Evolutionary conservation across 441 rosid genomes (phyloP).

Genomic region (Eutrema salsugineum): DNA sequence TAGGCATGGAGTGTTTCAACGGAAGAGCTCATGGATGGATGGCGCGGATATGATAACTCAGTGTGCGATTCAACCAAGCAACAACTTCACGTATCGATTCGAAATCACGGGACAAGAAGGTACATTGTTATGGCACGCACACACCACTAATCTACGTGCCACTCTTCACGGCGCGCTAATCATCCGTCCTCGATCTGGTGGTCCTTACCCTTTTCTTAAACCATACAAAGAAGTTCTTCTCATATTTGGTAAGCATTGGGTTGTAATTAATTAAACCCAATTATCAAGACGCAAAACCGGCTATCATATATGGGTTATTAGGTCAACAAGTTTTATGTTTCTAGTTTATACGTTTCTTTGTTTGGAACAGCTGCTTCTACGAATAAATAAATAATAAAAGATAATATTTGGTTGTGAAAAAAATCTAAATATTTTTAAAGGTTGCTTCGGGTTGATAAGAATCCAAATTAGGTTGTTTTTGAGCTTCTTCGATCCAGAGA

Average conservation of each 20-base stretch:
- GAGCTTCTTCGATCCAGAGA: too few species aligned
- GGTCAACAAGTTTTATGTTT: too few species aligned
- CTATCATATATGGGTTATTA: too few species aligned
- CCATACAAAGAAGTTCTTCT: slow-evolving; percentile 62
- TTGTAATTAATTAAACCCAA: too few species aligned
- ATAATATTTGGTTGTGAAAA: too few species aligned
- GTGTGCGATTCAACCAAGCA: slow-evolving; percentile 60
- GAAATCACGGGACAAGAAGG: slow-evolving; percentile 62
- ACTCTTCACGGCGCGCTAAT: slow-evolving; percentile 65
- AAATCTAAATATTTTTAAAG: too few species aligned
- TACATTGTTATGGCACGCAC: slow-evolving; percentile 93
- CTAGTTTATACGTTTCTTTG: too few species aligned
- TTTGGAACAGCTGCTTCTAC: too few species aligned
- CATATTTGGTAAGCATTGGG: slow-evolving; percentile 42
- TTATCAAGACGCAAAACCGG: too few species aligned
- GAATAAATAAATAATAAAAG: too few species aligned
- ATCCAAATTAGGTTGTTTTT: too few species aligned
- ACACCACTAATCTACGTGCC: slow-evolving; percentile 56
- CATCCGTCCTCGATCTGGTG: slow-evolving; percentile 52
- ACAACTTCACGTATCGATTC: slow-evolving; percentile 55
- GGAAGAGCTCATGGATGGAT: slow-evolving; percentile 67
- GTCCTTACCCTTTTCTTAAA: slow-evolving; percentile 60
- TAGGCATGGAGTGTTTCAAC: slow-evolving; percentile 72
- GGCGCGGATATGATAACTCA: slow-evolving; percentile 73
- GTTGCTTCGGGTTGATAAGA: too few species aligned